Base-by-base conservation (phyloP, 306 rosid genomes). In the Glycyrrhiza uralensis region DNA sequence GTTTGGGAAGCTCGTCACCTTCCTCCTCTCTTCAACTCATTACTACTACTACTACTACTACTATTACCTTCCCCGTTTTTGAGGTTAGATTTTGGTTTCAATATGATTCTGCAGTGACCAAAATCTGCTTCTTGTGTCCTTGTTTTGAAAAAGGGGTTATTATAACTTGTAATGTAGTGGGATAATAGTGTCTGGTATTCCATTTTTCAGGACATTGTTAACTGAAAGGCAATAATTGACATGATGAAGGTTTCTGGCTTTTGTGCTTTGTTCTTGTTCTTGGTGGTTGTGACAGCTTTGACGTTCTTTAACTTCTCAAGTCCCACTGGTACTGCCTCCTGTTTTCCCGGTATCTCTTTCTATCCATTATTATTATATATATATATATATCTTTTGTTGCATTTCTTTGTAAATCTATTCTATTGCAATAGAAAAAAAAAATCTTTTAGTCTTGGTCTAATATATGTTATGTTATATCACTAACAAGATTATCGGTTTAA, bases 211-310 rank as follows among this genome's bases (percentile, higher is more conserved):
- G 20, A 33, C 19, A 52, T 47, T 57, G 57, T 77, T 39, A 28
- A 17, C 44, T 52, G 32, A 55, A 66, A 47, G 26, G 8, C 49
- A 36, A 58, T 22, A 15, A 23, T 54, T 54, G 58, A 52, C 75
- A 74, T 45, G 26, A 92, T 87, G 98, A 90, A 87, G 86, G 47
- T 68, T 84, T 85, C 90, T 76, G 79, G 75, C 18, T 51, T 80
- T 17, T 84, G 79, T 82, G 79, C 69, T 76, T 58, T 87, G 59
- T 46, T 84, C 44, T 58, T 87, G 59, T 46, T 84, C 44, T 67
- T 87, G 66, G 20, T 74, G 72, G 60, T 79, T 52, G 85, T 59
- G 20, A 28, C 79, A 26, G 54, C 74, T 72, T 69, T 78, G 20
- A 11, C 61, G 51, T 47, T 80, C 77, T 63, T 82, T 56, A 17